Conservation (phyloP, 2,329 filamentous ascomycete species). For the Cladosporium oxysporum region DNA sequence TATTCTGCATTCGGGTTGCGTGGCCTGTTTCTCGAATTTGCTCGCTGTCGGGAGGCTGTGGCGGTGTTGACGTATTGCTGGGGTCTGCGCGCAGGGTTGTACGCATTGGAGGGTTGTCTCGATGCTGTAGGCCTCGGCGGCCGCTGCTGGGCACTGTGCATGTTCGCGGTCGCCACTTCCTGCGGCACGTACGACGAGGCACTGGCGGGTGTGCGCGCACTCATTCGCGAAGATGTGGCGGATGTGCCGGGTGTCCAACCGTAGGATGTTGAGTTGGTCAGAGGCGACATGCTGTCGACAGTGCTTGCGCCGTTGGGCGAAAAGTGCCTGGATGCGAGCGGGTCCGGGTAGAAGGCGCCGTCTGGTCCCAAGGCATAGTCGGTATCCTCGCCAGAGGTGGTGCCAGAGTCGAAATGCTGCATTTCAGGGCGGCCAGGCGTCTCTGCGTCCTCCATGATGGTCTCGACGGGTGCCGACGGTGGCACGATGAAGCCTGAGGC, state of each 20-base stretch:
- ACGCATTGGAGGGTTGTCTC: constrained; percentile 52
- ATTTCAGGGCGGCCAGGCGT: constrained; percentile 33
- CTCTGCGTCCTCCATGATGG: constrained; percentile 39
- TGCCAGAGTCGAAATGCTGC: constrained; percentile 35
- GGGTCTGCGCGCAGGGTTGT: constrained; percentile 51
- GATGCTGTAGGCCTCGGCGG: constrained; percentile 44
- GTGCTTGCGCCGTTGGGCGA: constrained; percentile 22
- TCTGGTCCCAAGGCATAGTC: constrained; percentile 27
- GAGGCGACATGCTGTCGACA: constrained; percentile 20
- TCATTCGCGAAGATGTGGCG: constrained; percentile 17
- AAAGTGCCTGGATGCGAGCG: constrained; percentile 31
- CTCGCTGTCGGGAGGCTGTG: constrained; percentile 53
- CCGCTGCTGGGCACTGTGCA: constrained; percentile 30
- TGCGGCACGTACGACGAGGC: constrained; percentile 13
- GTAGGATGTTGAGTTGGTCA: constrained; percentile 10
- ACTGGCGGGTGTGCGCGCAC: neutral
- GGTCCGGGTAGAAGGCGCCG: constrained; percentile 29
- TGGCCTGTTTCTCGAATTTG: constrained; percentile 56
- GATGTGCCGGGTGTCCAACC: constrained; percentile 11
- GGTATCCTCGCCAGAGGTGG: constrained; percentile 32
- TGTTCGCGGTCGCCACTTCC: constrained; percentile 26
- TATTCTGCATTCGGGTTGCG: constrained; percentile 72
- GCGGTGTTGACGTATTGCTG: constrained; percentile 49
- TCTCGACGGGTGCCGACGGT: constrained; percentile 17
- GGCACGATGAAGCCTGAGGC: constrained; percentile 16